phyloP scores from a whole-genome alignment of 192 early-diverging fungal species.

The Dissophora globulifera region DNA sequence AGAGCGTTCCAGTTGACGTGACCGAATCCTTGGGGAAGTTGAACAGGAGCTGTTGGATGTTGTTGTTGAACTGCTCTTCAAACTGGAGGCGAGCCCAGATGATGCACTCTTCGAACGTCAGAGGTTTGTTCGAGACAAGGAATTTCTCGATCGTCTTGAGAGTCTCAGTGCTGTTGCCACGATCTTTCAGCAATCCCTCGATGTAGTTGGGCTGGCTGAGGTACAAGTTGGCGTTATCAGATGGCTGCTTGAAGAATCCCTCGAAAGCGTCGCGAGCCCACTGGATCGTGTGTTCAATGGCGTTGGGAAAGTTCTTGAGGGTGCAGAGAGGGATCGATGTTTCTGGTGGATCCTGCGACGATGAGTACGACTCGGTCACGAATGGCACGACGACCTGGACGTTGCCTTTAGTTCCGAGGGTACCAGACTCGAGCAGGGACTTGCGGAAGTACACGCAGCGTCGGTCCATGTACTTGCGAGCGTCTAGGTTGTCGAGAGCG shows the following conservation, averaged over 20 bases:
- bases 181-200: constrained; percentile 79
- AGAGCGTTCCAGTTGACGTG: constrained; percentile 88
- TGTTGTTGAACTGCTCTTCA: constrained; percentile 93
- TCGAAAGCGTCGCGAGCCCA: constrained; percentile 99
- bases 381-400: constrained; percentile 97
- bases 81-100: constrained; percentile 92
- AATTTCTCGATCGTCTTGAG: constrained; percentile 80
- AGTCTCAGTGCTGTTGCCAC: constrained; percentile 80
- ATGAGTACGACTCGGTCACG: constrained; percentile 98
- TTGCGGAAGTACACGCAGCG: constrained; percentile 97
- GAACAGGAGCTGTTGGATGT: constrained; percentile 93
- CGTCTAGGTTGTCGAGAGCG: constrained; percentile 98
- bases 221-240: constrained; percentile 95
- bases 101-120: constrained; percentile 92
- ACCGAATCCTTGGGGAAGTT: constrained; percentile 96
- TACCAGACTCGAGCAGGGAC: constrained; percentile 96
- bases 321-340: constrained; percentile 94
- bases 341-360: constrained; percentile 97
- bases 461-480: constrained; percentile 96
- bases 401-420: constrained; percentile 99
- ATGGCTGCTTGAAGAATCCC: constrained; percentile 89
- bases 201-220: constrained; percentile 88
- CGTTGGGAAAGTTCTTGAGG: constrained; percentile 90
- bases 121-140: constrained; percentile 82
- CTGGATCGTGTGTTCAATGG: constrained; percentile 89